Evolutionary conservation across 257 asterid species (phyloP), one percentile per base, ranked within the genome.

Genomic region (Ilex asprella): DNA sequence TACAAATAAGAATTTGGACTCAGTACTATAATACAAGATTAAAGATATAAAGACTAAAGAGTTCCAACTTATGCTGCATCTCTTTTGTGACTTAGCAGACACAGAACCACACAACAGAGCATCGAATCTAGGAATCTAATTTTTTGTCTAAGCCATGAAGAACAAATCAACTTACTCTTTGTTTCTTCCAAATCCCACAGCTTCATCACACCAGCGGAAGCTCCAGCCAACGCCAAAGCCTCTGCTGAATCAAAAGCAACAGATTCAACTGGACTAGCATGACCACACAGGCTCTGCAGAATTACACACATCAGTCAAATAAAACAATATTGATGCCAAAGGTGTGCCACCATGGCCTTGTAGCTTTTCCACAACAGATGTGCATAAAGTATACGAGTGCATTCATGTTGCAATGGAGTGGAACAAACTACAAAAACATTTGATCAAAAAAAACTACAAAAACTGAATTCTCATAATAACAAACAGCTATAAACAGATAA

Each of bases 121-220:
- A 29, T 53, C 15, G 1, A 53, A 53, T 53, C 57, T 7, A 53
- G 30, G 30, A 53, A 2, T 15, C 2, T 6, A 5, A 5, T 46
- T 10, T 46, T 46, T 46, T 10, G 4, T 46, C 10, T 53, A 16
- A 53, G 15, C 57, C 57, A 53, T 7, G 62, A 59, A 60, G 27
- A 63, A 44, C 35, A 39, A 59, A 32, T 59, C 29, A 52, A 72
- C 95, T 74, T 72, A 93, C 99, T 84, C 76, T 89, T 93, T 58
- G 95, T 84, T 76, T 93, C 97, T 78, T 89, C 99, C 70, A 93
- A 73, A 76, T 93, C 99, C 99, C 99, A 93, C 79, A 93, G 70
- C 67, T 93, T 93, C 72, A 90, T 81, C 73, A 87, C 87, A 66
- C 99, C 99, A 62, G 96, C 87, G 58, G 99, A 90, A 63, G 99